A percentile compares a stretch with the other conserved stretches of the same genome.
These are phyloP conservation scores for Diaporthe citriasiana DNA, from an alignment of 2,329 filamentous ascomycete species.

Conservation along the genomic window DNA sequence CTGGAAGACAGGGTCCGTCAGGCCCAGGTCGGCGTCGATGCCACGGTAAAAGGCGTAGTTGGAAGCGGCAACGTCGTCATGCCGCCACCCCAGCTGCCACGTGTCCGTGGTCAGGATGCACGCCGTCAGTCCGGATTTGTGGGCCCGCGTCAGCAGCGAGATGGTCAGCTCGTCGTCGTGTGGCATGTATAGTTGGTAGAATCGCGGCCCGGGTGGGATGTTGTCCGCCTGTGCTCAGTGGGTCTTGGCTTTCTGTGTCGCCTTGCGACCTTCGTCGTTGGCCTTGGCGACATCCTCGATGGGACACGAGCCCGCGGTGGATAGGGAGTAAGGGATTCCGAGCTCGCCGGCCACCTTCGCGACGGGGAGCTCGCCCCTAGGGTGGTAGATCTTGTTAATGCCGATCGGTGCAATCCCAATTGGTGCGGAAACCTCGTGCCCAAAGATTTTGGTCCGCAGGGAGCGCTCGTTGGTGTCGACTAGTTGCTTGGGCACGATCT, in stretches of 20 bases:
- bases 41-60: constrained; percentile 77
- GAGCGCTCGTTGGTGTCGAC: constrained; percentile 73
- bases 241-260: constrained; percentile 39
- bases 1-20: constrained; percentile 72
- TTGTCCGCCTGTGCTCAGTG: constrained; percentile 20
- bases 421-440: constrained; percentile 70
- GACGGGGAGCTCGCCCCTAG: constrained; percentile 69
- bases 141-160: constrained; percentile 68
- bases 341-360: constrained; percentile 72
- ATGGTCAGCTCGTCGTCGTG: constrained; percentile 72
- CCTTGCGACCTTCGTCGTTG: constrained; percentile 61
- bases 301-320: constrained; percentile 67
- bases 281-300: constrained; percentile 72
- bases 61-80: constrained; percentile 67
- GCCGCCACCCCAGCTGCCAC: constrained; percentile 74
- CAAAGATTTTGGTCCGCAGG: constrained; percentile 70
- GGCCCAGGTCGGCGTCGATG: constrained; percentile 69
- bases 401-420: constrained; percentile 76
- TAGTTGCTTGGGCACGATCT: constrained; percentile 73
- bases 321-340: constrained; percentile 71
- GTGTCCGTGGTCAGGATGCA: constrained; percentile 75
- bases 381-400: constrained; percentile 76
- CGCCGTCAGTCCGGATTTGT: constrained; percentile 67
- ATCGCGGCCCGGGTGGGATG: constrained; percentile 57
- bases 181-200: constrained; percentile 76